Evolutionary conservation across 768 basidiomycete genomes (phyloP), one percentile per base, ranked within the genome.

Genomic region (Termitomyces sp.): DNA sequence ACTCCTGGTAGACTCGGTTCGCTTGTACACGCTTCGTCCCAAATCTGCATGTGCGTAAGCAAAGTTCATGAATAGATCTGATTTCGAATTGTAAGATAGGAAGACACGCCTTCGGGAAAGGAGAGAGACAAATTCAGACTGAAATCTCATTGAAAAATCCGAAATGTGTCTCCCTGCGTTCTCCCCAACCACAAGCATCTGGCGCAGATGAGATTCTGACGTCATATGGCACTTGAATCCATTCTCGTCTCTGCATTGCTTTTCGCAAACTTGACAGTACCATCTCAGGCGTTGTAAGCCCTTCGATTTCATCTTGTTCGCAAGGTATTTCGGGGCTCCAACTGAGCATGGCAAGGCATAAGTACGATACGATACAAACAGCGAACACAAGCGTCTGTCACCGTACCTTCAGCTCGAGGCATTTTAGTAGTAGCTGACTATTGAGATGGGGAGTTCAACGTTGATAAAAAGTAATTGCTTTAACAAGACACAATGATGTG

Each of bases 251-350:
- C 95, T 79, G 71, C 96, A 98, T 72, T 98, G 96, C 70, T 99
- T 99, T 80, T 98, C 76, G 82, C 97, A 98, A 62, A 98, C 92
- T 79, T 99, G 96, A 67, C 96, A 98, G 74, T 91, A 99, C 96
- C 95, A 98, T 60, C 95, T 83, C 61, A 98, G 83, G 66, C 94
- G 85, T 71, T 97, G 96, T 49, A 96, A 78, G 64, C 94, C 96
- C 68, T 98, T 98, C 56, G 94, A 89, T 75, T 98, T 98, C 89
- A 96, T 95, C 72, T 92, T 89, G 71, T 98, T 98, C 21, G 92
- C 93, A 59, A 95, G 74, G 71, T 82, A 89, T 72, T 94, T 94
- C 26, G 91, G 89, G 6, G 91, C 92, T 68, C 91, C 91, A 63
- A 89, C 91, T 91, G 58, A 2, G 48, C 46, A 40, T 35, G 43